A percentile compares a stretch with the other conserved stretches of the same genome.
These are phyloP conservation scores for Gastrodia elata DNA, from an alignment of 106 monocot genomes.

Conservation along the genomic window DNA sequence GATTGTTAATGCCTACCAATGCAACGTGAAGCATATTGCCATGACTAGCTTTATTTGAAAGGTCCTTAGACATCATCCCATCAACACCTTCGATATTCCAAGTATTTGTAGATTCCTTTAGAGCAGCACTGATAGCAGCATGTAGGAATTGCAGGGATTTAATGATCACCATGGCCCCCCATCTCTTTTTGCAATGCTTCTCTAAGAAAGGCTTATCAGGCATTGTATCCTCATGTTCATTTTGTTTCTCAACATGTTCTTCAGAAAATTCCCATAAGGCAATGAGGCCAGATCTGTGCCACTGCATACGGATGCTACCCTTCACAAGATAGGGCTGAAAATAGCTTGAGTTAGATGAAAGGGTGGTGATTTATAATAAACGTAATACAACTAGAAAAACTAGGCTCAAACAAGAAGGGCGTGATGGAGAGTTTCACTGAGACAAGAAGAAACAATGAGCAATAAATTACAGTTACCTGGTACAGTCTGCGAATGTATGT, in stretches of 20 bases:
- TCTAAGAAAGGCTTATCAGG: slow-evolving; percentile 31
- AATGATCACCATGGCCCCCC: slow-evolving; percentile 87
- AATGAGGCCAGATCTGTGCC: slow-evolving; percentile 85
- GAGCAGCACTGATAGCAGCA: slow-evolving; percentile 52
- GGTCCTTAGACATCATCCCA: slow-evolving; percentile 17
- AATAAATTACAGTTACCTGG: slow-evolving; percentile 41
- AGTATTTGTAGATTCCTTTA: slow-evolving; percentile 61
- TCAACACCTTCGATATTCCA: slow-evolving; percentile 9
- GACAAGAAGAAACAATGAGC: not conserved
- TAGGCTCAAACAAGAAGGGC: not conserved
- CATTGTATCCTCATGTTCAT: slow-evolving; percentile 23
- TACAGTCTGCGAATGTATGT: slow-evolving; percentile 91
- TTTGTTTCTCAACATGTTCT: slow-evolving; percentile 75
- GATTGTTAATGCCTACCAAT: slow-evolving; percentile 91
- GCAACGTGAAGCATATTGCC: slow-evolving; percentile 94
- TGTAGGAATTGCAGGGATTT: slow-evolving; percentile 87
- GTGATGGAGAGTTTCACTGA: not conserved
- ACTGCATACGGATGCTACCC: slow-evolving; percentile 86
- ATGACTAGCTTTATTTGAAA: slow-evolving; percentile 24
- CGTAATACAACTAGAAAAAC: not conserved
- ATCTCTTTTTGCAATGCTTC: slow-evolving; percentile 65
- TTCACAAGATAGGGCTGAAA: slow-evolving; percentile 89
- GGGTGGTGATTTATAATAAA: not conserved
- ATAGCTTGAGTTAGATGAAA: slow-evolving; percentile 1
- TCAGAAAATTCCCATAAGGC: slow-evolving; percentile 97